A percentile compares a stretch with the other conserved stretches of the same genome.
Conservation (phyloP, 257 asterid species). For the Misopates orontium region DNA sequence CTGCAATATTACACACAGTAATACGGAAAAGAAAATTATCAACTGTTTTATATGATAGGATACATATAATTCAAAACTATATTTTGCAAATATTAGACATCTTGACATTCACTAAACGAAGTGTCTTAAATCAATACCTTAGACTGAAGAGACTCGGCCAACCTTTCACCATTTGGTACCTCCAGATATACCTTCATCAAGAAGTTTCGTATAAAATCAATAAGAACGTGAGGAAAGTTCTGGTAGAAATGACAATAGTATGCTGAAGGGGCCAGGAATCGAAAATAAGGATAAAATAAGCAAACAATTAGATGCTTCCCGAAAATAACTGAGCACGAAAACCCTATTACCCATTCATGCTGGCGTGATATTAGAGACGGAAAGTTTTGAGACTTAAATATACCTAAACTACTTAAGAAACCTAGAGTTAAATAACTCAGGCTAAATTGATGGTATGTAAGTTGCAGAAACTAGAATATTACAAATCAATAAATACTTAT, state of each 20-base stretch:
- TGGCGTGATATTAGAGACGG: too few relatives aligned
- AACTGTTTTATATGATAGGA: constrained; percentile 16
- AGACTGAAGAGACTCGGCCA: constrained; percentile 82
- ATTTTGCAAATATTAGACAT: background rate
- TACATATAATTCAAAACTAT: constrained; percentile 10
- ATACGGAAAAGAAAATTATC: constrained; percentile 28
- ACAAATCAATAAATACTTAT: background rate
- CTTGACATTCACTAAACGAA: constrained; percentile 19
- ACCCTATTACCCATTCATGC: too few relatives aligned
- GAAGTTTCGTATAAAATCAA: constrained; percentile 28
- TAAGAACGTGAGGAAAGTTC: background rate
- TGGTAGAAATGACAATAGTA: background rate
- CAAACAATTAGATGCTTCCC: background rate
- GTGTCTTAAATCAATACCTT: constrained; percentile 50
- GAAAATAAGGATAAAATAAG: background rate
- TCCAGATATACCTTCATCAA: constrained; percentile 87
- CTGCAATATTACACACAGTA: constrained; percentile 42
- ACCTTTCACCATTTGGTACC: constrained; percentile 69
- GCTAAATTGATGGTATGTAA: background rate
- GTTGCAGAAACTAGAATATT: background rate
- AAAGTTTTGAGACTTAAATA: too few relatives aligned
- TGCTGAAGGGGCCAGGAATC: background rate
- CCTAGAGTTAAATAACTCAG: too few relatives aligned
- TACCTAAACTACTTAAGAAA: too few relatives aligned
- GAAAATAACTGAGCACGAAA: background rate